Evolutionary conservation across 1,284 basidiomycete species (phyloP).

Genomic region (Pterula multifida): DNA sequence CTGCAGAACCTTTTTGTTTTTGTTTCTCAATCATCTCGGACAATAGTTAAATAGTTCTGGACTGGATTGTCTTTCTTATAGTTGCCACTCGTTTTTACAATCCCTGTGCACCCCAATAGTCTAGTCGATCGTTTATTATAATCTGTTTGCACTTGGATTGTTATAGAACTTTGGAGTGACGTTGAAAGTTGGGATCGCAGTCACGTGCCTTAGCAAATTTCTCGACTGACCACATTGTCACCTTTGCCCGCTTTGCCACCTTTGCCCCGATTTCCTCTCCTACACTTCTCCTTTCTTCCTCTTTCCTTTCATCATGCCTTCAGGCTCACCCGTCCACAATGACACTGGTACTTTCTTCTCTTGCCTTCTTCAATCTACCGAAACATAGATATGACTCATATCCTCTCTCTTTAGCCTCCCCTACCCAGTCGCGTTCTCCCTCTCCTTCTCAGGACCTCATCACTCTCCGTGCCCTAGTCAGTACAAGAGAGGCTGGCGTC

Average conservation of each 20-base stretch:
- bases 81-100: background rate
- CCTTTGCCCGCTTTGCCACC: slow-evolving; percentile 17
- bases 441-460: slow-evolving; percentile 56
- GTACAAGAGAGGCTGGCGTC: slow-evolving; percentile 92
- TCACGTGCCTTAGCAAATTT: slow-evolving; percentile 4
- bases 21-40: background rate
- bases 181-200: background rate
- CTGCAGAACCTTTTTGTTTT: background rate
- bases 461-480: slow-evolving; percentile 87
- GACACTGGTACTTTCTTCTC: slow-evolving; percentile 30
- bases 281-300: slow-evolving; percentile 16
- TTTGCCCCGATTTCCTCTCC: slow-evolving; percentile 14
- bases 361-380: slow-evolving; percentile 8
- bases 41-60: background rate
- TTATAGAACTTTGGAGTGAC: background rate
- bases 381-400: slow-evolving; percentile 10
- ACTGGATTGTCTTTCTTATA: background rate
- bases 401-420: slow-evolving; percentile 25
- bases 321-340: slow-evolving; percentile 37
- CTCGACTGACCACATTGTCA: slow-evolving; percentile 9
- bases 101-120: background rate
- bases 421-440: slow-evolving; percentile 55
- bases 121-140: background rate
- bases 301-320: slow-evolving; percentile 38
- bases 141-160: background rate